Evolutionary conservation across 2,329 filamentous ascomycete genomes (phyloP), one percentile per base, ranked within the genome.

Genomic region (Penicillium sp.): DNA sequence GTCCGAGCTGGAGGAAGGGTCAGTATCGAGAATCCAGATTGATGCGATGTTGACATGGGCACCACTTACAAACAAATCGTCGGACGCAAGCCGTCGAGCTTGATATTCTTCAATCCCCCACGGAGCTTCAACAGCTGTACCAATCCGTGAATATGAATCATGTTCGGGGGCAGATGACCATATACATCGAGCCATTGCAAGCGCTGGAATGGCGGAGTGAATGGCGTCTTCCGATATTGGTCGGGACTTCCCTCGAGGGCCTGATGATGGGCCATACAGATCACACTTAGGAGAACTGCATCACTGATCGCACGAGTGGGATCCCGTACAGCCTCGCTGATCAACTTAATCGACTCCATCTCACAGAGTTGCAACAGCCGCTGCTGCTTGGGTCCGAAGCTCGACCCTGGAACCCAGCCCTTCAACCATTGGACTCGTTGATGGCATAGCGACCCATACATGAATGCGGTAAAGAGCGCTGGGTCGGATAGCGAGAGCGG

Each of bases 121-220:
- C 72, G 70, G 6, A 76, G 51, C 19, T 70, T 69, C 41, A 78
- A 58, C 60, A 77, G 66, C 49, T 75, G 70, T 6, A 72, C 60
- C 33, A 77, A 58, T 0, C 75, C 75, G 50, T 68, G 62, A 11
- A 74, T 60, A 59, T 77, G 75, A 2, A 75, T 65, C 44, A 74
- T 65, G 31, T 76, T 76, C 5, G 73, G 69, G 4, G 69, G 66
- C 13, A 74, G 65, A 54, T 66, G 68, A 0, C 74, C 74, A 51
- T 76, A 76, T 6, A 77, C 66, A 53, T 75, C 70, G 4, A 77
- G 57, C 69, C 74, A 75, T 56, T 77, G 74, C 49, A 77, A 56
- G 3, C 68, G 67, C 22, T 68, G 71, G 47, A 77, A 66, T 1
- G 75, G 75, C 2, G 74, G 65, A 18, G 70, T 69, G 22, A 74